Percentiles rank a stretch among this genome's conserved stretches.
Evolutionary conservation across 1,284 basidiomycete genomes (phyloP).

Genomic region (Puccinia hordei): DNA sequence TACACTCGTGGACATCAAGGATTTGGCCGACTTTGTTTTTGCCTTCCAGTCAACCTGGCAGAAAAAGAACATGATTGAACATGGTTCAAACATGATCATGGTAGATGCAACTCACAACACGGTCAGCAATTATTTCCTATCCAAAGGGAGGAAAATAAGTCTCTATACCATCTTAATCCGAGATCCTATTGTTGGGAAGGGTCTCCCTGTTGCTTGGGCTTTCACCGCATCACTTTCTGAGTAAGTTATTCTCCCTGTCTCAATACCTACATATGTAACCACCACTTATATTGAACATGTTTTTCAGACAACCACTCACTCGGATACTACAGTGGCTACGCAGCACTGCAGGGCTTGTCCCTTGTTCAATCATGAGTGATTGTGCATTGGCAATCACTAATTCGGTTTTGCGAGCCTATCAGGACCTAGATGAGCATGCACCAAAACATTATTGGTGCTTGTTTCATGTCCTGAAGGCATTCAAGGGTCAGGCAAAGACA

Average conservation of each 20-base stretch:
- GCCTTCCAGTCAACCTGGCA: not conserved
- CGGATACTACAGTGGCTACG: not conserved
- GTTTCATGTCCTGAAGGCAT: conserved; percentile 1
- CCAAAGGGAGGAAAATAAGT: not conserved
- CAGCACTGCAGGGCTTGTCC: not conserved
- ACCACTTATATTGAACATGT: not conserved
- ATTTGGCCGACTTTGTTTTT: not conserved
- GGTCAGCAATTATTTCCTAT: conserved; percentile 1
- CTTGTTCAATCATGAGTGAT: not conserved
- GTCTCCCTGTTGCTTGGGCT: not conserved
- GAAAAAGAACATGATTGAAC: not conserved
- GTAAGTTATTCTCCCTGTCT: not conserved
- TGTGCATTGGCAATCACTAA: not conserved
- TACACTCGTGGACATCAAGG: no score
- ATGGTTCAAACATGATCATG: not conserved
- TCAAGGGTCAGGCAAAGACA: not conserved
- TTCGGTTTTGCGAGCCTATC: not conserved
- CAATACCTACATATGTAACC: not conserved
- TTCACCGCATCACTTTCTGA: not conserved
- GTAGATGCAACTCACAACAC: not conserved
- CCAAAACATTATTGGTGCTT: not conserved
- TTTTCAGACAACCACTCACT: not conserved
- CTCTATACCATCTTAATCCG: not conserved
- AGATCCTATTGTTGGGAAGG: not conserved
- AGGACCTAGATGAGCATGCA: not conserved